Base-by-base conservation (phyloP, 176 grass and related monocot genomes). In the Echinochloa phyllopogon region DNA sequence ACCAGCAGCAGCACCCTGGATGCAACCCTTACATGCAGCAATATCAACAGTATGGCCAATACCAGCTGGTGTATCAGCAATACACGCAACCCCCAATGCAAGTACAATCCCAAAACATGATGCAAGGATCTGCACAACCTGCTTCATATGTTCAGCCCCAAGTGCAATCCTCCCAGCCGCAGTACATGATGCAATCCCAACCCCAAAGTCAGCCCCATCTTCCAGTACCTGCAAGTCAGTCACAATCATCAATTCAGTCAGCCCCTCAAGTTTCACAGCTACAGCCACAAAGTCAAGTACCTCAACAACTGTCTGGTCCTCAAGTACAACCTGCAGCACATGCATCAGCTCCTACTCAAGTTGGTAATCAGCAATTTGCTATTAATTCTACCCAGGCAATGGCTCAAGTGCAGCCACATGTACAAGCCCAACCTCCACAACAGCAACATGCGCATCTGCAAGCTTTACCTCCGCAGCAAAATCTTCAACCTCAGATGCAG, bases 1-100 rank as follows among this genome's bases (percentile, higher is more conserved):
- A 99, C 77, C 89, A 99, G 80, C 93, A 94, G 80, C 86, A 95
- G 53, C 92, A 92, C 65, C 81, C 93, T 90, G 93, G 91, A 73
- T 94, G 87, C 61, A 81, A 96, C 21, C 81, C 96, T 14, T 96
- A 96, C 65, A 86, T 75, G 49, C 94, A 94, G 78, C 94, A 96
- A 82, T 90, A 95, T 84, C 93, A 95, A 84, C 90, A 92, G 24
- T 92, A 90, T 86, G 79, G 79, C 29, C 88, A 94, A 21, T 94
- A 95, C 77, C 93, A 88, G 83, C 89, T 87, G 49, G 58, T 44
- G 24, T 84, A 91, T 45, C 89, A 83, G 40, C 93, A 92, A 73
- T 92, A 92, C 57, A 57, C 60, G 6, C 93, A 95, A 82, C 80
- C 90, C 80, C 88, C 84, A 69, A 77, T 74, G 60, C 90, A 86